phyloP scores from a whole-genome alignment of 2,329 filamentous ascomycete genomes.

The Pseudomassariella vexata region DNA sequence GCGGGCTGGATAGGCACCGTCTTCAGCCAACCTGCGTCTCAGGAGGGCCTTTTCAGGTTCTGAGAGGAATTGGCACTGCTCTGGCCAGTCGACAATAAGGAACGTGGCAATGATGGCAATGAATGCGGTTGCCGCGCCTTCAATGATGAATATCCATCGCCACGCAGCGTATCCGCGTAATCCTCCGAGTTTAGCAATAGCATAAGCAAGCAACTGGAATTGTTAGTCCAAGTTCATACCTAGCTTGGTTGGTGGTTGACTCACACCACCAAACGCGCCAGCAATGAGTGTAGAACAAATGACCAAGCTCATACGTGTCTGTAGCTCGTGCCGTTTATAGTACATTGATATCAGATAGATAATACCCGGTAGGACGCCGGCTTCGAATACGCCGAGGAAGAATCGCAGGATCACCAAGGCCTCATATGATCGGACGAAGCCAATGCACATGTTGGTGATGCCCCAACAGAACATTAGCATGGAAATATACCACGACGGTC shows the following conservation, averaged over 20 bases:
- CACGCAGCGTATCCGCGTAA: constrained; percentile 35
- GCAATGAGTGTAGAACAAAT: constrained; percentile 35
- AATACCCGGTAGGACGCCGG: constrained; percentile 39
- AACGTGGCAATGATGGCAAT: constrained; percentile 27
- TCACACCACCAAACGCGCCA: constrained; percentile 36
- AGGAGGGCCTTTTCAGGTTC: constrained; percentile 31
- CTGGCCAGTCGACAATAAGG: constrained; percentile 44
- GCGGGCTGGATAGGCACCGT: constrained; percentile 17
- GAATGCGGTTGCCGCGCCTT: constrained; percentile 32
- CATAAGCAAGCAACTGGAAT: constrained; percentile 37
- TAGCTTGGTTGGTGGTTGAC: constrained; percentile 22
- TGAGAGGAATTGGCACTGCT: constrained; percentile 39
- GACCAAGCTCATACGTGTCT: constrained; percentile 37
- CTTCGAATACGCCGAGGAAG: constrained; percentile 39
- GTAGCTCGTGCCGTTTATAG: constrained; percentile 43
- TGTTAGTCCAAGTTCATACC: neutral
- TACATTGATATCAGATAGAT: constrained; percentile 42
- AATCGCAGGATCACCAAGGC: constrained; percentile 36
- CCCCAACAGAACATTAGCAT: constrained; percentile 38
- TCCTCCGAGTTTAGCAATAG: constrained; percentile 38
- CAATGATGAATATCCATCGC: constrained; percentile 40
- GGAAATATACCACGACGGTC: constrained; percentile 32
- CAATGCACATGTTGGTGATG: constrained; percentile 39
- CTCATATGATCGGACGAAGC: constrained; percentile 33
- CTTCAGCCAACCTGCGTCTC: constrained; percentile 22